Evolutionary conservation across 139 green algal species (phyloP).

Genomic region (Chlamydomonas sphaeroides): DNA sequence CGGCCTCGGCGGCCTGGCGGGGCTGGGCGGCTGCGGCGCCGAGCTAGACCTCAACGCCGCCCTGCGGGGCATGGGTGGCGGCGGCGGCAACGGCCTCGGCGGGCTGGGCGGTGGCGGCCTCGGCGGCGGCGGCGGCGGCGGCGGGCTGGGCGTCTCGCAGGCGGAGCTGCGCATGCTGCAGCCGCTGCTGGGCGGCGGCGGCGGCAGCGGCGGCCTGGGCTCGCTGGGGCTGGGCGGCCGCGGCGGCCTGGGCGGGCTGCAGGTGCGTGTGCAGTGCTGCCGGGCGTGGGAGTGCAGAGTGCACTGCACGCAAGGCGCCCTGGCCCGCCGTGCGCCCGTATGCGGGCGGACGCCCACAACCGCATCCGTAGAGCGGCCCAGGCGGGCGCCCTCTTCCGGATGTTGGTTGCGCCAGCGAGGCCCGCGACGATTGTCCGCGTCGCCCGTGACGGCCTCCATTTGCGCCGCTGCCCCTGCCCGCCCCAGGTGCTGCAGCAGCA

Average conservation of each 20-base stretch:
- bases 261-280: no score
- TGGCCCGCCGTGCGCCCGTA: no score
- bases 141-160: not conserved
- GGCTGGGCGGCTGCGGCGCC: not conserved
- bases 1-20: not conserved
- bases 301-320: no score
- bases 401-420: no score
- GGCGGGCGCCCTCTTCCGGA: no score
- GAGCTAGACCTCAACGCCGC: not conserved
- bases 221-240: conserved; percentile 4
- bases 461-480: not conserved
- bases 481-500: conserved; percentile 17
- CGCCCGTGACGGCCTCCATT: not conserved
- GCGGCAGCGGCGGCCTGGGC: no score
- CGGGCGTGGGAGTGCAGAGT: no score
- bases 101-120: not conserved
- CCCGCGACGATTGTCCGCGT: no score
- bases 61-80: not conserved
- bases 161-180: conserved; percentile 25
- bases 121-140: not conserved
- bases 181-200: conserved; percentile 2
- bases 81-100: not conserved
- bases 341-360: no score
- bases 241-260: not conserved
- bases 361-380: no score